A percentile compares a stretch with the other conserved stretches of the same genome.
These are phyloP conservation scores for Tuber calosporum DNA, from an alignment of 495 filamentous ascomycete species.

Conservation along the genomic window DNA sequence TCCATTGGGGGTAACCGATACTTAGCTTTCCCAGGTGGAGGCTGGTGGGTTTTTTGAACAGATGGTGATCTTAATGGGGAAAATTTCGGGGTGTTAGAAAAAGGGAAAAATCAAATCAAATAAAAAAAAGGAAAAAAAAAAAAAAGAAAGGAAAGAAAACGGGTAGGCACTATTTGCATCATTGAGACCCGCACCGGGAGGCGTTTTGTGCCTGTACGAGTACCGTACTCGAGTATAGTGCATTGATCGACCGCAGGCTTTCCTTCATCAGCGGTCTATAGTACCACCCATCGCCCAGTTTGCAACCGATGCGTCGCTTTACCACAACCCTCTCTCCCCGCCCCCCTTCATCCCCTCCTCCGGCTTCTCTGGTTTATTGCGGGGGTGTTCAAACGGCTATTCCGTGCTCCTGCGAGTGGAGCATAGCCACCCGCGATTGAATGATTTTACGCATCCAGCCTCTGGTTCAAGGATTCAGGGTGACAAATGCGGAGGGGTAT, in stretches of 20 bases:
- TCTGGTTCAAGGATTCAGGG: not conserved
- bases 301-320: not conserved
- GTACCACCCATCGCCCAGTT: not conserved
- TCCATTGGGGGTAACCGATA: not conserved
- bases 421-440: not conserved
- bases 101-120: not conserved
- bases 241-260: not conserved
- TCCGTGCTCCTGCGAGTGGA: not conserved
- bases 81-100: not conserved
- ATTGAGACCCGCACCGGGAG: not conserved
- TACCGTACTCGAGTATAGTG: no score
- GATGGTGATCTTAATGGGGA: not conserved
- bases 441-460: not conserved
- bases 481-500: not conserved
- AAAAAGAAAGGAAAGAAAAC: not conserved
- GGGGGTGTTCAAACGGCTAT: not conserved
- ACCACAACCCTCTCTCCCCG: not conserved
- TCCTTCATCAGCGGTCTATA: not conserved
- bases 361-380: not conserved
- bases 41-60: not conserved
- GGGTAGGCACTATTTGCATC: not conserved
- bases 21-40: not conserved
- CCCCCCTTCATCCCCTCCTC: not conserved
- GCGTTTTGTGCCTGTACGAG: not conserved
- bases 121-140: not conserved